Base-by-base conservation (phyloP, 345 rosid genomes). In the Toxicodendron radicans region DNA sequence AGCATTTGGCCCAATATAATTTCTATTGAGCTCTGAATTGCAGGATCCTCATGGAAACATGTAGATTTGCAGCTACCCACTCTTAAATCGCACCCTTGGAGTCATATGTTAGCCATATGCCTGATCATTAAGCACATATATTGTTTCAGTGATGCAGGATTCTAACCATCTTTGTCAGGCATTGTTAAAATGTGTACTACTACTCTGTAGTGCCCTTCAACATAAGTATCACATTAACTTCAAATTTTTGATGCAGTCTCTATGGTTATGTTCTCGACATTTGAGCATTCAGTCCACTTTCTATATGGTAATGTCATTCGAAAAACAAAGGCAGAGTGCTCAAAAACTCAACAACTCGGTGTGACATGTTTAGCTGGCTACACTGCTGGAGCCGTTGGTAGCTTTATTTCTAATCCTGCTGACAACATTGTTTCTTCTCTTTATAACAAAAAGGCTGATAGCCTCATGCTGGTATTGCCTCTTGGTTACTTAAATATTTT, bases 331-430 rank as follows among this genome's bases (percentile, higher is more conserved):
- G 86, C 86, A 71, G 90, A 91, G 64, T 86, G 96, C 72, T 86
- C 91, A 35, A 87, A 68, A 71, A 71, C 77, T 79, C 89, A 85
- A 83, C 90, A 89, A 76, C 91, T 91, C 0, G 93, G 91, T 67
- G 91, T 91, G 54, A 86, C 96, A 52, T 89, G 91, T 86, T 73
- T 89, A 73, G 92, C 96, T 75, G 96, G 93, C 46, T 91, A 91
- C 58, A 75, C 85, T 23, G 93, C 96, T 82, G 93, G 93, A 74
- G 83, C 96, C 9, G 83, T 89, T 77, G 90, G 90, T 66, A 82
- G 88, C 67, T 12, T 90, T 21, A 46, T 87, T 59, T 84, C 93
- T 73, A 85, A 87, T 72, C 91, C 91, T 7, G 90, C 93, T 33
- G 89, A 87, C 83, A 88, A 87, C 58, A 84, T 89, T 75, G 77